Evolutionary conservation across 306 rosid genomes (phyloP).

Genomic region (Quercus glauca): DNA sequence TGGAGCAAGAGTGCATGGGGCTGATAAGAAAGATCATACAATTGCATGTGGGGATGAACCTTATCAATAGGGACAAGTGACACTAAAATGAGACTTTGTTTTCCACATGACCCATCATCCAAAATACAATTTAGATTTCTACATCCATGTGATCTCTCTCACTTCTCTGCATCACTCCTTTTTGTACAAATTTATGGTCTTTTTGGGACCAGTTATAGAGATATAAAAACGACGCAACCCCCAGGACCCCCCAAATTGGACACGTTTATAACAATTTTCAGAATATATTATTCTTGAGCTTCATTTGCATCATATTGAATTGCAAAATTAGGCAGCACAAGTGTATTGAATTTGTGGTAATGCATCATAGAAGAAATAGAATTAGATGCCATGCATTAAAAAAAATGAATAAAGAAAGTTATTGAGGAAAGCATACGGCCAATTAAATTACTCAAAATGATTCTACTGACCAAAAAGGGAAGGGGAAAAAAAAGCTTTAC

Average conservation of each 20-base stretch:
- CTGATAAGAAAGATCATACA: conserved; percentile 13
- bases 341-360: background rate
- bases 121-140: background rate
- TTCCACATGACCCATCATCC: conserved; percentile 3
- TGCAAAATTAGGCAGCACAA: background rate
- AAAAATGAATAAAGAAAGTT: too few species aligned
- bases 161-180: background rate
- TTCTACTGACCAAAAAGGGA: too few species aligned
- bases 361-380: too few species aligned
- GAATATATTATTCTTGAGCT: too few species aligned
- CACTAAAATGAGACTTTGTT: background rate
- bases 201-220: background rate
- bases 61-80: background rate
- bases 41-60: conserved; percentile 13
- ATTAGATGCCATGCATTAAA: too few species aligned
- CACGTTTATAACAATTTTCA: background rate
- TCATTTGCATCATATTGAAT: background rate
- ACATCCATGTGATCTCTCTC: conserved; percentile 4
- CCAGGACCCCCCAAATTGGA: too few species aligned
- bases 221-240: background rate
- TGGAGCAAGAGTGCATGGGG: conserved; percentile 14
- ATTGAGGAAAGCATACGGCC: too few species aligned
- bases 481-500: too few species aligned
- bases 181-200: background rate
- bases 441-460: too few species aligned